These are phyloP conservation scores for Solanum lignicaule DNA, from an alignment of 257 asterid genomes.

Conservation along the genomic window DNA sequence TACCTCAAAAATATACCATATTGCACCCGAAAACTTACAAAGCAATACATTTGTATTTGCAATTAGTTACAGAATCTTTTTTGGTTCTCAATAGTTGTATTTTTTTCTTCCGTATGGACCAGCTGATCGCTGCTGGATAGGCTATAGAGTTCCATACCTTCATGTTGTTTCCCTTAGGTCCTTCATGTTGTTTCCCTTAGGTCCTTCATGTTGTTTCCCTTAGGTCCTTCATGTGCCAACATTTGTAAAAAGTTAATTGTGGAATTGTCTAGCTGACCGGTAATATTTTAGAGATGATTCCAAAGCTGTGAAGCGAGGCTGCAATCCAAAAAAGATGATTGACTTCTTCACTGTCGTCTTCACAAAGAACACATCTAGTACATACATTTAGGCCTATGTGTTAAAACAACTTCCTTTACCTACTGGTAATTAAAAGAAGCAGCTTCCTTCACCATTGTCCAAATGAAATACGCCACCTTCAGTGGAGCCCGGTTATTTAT, in stretches of 20 bases:
- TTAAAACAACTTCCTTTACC: neutral
- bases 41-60: neutral
- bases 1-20: neutral
- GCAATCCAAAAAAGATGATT: neutral
- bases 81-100: neutral
- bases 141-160: neutral
- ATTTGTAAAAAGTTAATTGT: neutral
- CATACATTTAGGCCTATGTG: neutral
- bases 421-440: neutral
- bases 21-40: neutral
- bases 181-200: no score
- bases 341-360: neutral
- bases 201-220: no score
- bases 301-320: neutral
- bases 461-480: neutral
- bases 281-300: neutral
- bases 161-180: no score
- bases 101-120: neutral
- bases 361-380: neutral
- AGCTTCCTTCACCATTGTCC: neutral
- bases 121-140: neutral
- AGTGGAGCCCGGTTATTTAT: neutral
- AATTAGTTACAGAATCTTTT: neutral
- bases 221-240: neutral
- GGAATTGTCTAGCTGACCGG: neutral